Evolutionary conservation across 805 yeast species (phyloP), one percentile per base, ranked within the genome.

Genomic region (Kuraishia capsulata): DNA sequence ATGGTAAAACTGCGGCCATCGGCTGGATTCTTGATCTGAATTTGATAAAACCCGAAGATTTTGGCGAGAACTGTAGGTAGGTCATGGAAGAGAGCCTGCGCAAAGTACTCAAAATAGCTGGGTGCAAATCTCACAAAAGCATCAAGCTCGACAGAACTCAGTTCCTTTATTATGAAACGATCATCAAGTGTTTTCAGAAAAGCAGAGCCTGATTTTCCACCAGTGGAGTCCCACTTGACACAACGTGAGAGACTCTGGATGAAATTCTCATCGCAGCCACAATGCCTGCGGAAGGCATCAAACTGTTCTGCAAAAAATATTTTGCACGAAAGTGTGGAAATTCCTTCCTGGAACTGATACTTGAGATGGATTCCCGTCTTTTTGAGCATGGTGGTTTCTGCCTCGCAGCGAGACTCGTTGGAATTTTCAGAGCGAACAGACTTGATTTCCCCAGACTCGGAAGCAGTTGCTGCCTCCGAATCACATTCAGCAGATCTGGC

Each of bases 91-190:
- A 89, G 71, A 0, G 95, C 94, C 57, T 92, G 96, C 3, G 95
- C 81, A 79, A 89, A 87, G 58, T 90, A 92, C 59, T 86, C 94
- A 64, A 92, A 92, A 59, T 92, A 92, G 46, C 89, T 86, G 4
- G 97, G 97, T 0, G 98, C 97, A 66, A 94, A 87, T 42, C 83
- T 84, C 21, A 89, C 83, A 66, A 92, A 92, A 11, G 97, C 86
- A 47, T 92, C 97, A 40, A 90, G 66, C 57, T 92, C 99, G 1
- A 83, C 70, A 47, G 82, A 85, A 4, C 95, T 80, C 32, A 92
- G 64, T 52, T 92, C 96, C 59, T 92, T 92, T 33, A 92, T 76
- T 37, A 92, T 84, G 45, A 88, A 80, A 42, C 97, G 63, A 52
- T 88, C 86, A 60, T 92, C 98, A 33, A 86, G 61, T 0, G 98